Evolutionary conservation across 208 protist species (phyloP), one percentile per base, ranked within the genome.

Genomic region (Wallacemonas sp.): DNA sequence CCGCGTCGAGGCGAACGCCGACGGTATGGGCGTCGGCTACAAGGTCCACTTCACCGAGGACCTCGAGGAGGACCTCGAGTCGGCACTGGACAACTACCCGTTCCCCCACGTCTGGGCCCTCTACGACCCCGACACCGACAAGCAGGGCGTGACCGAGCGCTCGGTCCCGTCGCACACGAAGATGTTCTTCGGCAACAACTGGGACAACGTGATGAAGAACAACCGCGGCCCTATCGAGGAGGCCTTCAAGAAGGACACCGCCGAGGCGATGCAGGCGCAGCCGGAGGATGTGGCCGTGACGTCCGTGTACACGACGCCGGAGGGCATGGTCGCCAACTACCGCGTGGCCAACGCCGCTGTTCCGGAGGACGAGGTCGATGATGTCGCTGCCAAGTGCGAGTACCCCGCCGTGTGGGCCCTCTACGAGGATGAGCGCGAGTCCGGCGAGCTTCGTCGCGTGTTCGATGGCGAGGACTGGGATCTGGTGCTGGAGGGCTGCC

Each of bases 221-320:
- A 41, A 63, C 61, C 61, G 61, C 50, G 31, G 29, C 16, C 36
- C 49, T 36, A 14, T 81, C 36, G 55, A 64, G 20, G 62, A 76
- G 20, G 75, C 75, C 22, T 81, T 81, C 59, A 48, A 72, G 57
- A 48, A 64, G 28, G 75, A 76, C 75, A 70, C 70, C 36, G 68
- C 75, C 2, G 57, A 63, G 18, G 75, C 69, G 25, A 32, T 81
- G 10, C 41, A 46, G 63, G n/a, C 66, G n/a, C 20, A 8, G 2
- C 29, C 41, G 29, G 67, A 68, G 20, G 45, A 61, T 3, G 45
- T 74, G 7, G 36, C 55, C 48, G 54, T 75, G n/a, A 70, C 61
- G 20, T 78, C 67, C 38, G 36, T 73, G 18, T 72, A 55, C 41
- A 64, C 45, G 0, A 64, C 73, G 11, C 41, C 54, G 2, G 45